A percentile compares a stretch with the other conserved stretches of the same genome.
Conservation (phyloP, 441 rosid species). For the Populus tomentosa region DNA sequence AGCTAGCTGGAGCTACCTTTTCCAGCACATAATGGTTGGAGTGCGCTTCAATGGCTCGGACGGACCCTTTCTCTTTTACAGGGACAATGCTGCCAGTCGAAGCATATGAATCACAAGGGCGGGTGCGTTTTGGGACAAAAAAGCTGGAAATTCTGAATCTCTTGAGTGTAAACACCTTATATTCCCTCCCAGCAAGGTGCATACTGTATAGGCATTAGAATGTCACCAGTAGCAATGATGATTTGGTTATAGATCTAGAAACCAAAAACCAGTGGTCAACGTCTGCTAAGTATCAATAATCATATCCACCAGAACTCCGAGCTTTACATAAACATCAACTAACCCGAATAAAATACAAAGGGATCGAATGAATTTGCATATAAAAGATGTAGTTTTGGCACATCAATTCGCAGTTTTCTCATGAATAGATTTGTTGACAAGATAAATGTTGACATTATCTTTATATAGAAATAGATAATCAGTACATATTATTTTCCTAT, state of each 20-base stretch:
- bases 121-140: neutral
- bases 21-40: slow-evolving; percentile 19
- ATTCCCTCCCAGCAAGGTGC: neutral
- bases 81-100: neutral
- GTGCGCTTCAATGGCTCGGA: neutral
- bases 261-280: neutral
- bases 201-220: neutral
- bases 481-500: no score
- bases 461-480: no score
- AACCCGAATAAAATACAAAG: neutral
- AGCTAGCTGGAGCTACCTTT: slow-evolving; percentile 7
- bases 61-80: neutral
- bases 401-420: neutral
- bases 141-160: neutral
- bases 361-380: neutral
- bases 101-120: neutral
- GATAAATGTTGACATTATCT: no score
- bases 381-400: neutral
- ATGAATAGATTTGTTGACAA: no score
- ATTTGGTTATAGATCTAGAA: neutral
- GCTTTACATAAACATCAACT: neutral
- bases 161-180: neutral
- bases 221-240: neutral
- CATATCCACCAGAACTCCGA: neutral
- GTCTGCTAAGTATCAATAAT: neutral